Base-by-base conservation (phyloP, 108 stramenopile genomes). In the Fragilaria radians region DNA sequence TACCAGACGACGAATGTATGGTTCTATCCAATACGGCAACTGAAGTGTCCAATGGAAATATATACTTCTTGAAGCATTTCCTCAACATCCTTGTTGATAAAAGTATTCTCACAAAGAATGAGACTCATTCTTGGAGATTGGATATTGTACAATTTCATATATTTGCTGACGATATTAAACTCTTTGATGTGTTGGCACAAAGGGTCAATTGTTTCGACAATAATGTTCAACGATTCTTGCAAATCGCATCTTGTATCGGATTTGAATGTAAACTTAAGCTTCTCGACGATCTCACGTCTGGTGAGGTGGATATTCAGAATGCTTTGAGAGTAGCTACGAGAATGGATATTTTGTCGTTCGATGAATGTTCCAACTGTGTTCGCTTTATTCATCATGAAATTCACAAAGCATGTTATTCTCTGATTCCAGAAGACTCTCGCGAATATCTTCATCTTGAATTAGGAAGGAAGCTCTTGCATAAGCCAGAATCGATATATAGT, bases 361-460 rank as follows among this genome's bases (percentile, higher is more conserved):
- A n/a, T n/a, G n/a, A n/a, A n/a, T n/a, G n/a, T n/a, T n/a, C n/a
- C n/a, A n/a, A n/a, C n/a, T n/a, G n/a, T n/a, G n/a, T n/a, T n/a
- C n/a, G n/a, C n/a, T 79, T 71, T 68, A 22, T 50, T 14, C 71
- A 77, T 32, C 68, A 77, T 61, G 32, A 52, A 36, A 34, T 77
- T 5, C 71, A 77, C 32, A 34, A 73, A 42, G 68, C 66, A 3
- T 63, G 67, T 3, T 77, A 70, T 50, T 29, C 42, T 17, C 33
- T 74, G 18, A 75, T 79, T 32, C 71, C 68, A 46, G 30, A 19
- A n/a, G 29, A 66, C 19, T 54, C 55, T 27, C 47, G 70, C 32
- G 80, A 62, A 26, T 46, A 58, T 14, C 72, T 79, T 48, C 78
- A 80, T 48, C 63, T 80, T 2, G 59, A 72, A 1, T 56, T 80